Conservation (phyloP, 2,329 filamentous ascomycete species). For the Parascedosporium putredinis region DNA sequence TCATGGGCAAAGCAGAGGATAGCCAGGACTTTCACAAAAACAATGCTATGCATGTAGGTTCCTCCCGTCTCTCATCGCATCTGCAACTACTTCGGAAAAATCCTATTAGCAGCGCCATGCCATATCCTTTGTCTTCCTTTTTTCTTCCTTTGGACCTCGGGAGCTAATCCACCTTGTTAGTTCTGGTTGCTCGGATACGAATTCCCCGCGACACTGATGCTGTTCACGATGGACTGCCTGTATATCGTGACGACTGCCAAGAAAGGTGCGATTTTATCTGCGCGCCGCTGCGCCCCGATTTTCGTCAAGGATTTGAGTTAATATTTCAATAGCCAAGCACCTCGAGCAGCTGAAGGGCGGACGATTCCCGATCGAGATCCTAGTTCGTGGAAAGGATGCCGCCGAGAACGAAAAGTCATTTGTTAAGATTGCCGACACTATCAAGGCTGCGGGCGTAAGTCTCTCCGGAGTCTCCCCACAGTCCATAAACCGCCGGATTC, state of each 20-base stretch:
- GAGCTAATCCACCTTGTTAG: conserved; percentile 34
- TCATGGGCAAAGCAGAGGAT: conserved; percentile 94
- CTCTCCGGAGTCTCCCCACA: neutral
- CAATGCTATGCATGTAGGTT: conserved; percentile 82
- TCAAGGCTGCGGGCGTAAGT: conserved; percentile 78
- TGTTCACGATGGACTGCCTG: conserved; percentile 78
- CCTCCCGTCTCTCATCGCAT: neutral
- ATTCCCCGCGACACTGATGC: conserved; percentile 89
- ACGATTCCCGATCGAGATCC: conserved; percentile 83
- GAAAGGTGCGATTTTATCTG: conserved; percentile 57
- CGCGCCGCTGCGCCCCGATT: no score
- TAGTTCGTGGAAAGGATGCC: conserved; percentile 84
- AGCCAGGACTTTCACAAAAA: conserved; percentile 84
- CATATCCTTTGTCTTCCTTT: neutral
- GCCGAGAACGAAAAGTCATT: conserved; percentile 89
- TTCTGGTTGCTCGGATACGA: conserved; percentile 99
- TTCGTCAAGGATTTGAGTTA: conserved; percentile 10
- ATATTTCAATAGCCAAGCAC: conserved; percentile 60
- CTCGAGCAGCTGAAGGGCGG: conserved; percentile 85
- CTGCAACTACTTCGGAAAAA: no score
- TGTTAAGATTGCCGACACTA: conserved; percentile 68
- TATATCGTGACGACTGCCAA: conserved; percentile 94
- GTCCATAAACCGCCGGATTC: no score
- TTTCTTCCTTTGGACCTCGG: neutral
- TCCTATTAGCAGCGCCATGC: no score